phyloP scores from a whole-genome alignment of 495 filamentous ascomycete genomes.

The Daldinia bambusicola region DNA sequence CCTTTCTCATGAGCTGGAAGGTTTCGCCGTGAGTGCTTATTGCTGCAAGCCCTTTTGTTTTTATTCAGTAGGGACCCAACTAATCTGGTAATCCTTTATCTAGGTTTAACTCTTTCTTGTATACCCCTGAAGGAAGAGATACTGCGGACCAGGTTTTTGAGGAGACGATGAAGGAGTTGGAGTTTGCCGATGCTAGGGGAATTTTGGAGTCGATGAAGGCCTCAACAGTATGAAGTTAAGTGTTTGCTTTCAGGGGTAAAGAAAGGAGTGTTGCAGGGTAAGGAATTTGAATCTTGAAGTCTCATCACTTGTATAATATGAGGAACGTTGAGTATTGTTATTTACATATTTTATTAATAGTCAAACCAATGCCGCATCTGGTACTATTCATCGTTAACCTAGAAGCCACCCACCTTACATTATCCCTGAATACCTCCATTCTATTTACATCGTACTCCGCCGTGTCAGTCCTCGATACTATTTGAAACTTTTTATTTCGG shows the following conservation, averaged over 20 bases:
- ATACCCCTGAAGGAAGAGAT: slow-evolving; percentile 53
- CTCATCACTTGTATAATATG: background rate
- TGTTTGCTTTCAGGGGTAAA: background rate
- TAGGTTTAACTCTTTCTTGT: slow-evolving; percentile 43
- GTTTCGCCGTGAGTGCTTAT: slow-evolving; percentile 52
- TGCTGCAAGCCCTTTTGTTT: background rate
- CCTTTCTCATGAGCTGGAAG: slow-evolving; percentile 56
- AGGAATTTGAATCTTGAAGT: background rate
- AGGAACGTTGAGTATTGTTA: too few species aligned
- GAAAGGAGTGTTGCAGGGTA: accelerated
- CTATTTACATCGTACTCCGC: too few species aligned
- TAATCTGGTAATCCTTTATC: background rate
- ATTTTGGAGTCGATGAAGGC: slow-evolving; percentile 48
- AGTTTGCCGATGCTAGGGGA: slow-evolving; percentile 50
- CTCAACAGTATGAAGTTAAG: background rate
- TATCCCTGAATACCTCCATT: too few species aligned
- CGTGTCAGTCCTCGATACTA: too few species aligned
- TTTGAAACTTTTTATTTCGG: too few species aligned
- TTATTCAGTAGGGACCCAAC: too few species aligned
- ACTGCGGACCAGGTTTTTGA: slow-evolving; percentile 53
- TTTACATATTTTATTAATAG: background rate
- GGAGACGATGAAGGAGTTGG: slow-evolving; percentile 57
- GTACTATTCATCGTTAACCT: too few species aligned
- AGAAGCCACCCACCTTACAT: too few species aligned
- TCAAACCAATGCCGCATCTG: too few species aligned